Percentiles rank a stretch among this genome's conserved stretches.
phyloP scores from a whole-genome alignment of 257 asterid genomes.

The Eustoma russellianum region DNA sequence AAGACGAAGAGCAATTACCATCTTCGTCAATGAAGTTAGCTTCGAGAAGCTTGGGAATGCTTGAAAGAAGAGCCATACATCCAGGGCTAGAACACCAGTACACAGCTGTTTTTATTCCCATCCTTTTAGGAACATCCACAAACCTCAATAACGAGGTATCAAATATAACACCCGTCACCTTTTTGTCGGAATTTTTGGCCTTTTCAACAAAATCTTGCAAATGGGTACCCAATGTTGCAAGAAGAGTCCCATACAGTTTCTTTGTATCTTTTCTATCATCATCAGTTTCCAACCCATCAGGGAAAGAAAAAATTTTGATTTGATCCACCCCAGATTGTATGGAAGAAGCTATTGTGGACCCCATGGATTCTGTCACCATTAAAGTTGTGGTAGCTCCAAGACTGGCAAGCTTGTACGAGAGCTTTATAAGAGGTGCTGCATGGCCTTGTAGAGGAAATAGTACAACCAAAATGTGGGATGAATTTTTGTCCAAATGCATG shows the following conservation, averaged over 20 bases:
- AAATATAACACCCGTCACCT: constrained; percentile 30
- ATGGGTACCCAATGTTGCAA: constrained; percentile 10
- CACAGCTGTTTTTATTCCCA: constrained; percentile 31
- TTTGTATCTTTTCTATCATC: constrained; percentile 12
- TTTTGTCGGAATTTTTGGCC: constrained; percentile 10
- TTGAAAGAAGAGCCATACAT: constrained; percentile 34
- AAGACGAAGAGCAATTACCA: constrained; percentile 17
- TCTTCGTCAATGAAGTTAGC: constrained; percentile 21
- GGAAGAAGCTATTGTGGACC: constrained; percentile 9
- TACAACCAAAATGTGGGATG: constrained; percentile 33
- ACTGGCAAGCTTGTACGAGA: constrained; percentile 28
- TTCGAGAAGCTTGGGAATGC: constrained; percentile 25
- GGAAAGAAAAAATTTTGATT: constrained; percentile 13
- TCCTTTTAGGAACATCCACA: constrained; percentile 31
- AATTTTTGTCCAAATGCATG: too few relatives aligned
- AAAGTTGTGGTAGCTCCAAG: constrained; percentile 32
- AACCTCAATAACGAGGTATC: constrained; percentile 30
- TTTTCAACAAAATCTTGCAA: constrained; percentile 12
- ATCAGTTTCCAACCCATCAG: constrained; percentile 16
- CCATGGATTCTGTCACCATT: constrained; percentile 23
- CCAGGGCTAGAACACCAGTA: constrained; percentile 50
- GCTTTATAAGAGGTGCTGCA: constrained; percentile 36
- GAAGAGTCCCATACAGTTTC: constrained; percentile 1
- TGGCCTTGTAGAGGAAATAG: constrained; percentile 49
- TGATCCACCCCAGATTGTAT: not conserved